phyloP scores from a whole-genome alignment of 495 filamentous ascomycete genomes.

The Xanthoparmelia taractica region DNA sequence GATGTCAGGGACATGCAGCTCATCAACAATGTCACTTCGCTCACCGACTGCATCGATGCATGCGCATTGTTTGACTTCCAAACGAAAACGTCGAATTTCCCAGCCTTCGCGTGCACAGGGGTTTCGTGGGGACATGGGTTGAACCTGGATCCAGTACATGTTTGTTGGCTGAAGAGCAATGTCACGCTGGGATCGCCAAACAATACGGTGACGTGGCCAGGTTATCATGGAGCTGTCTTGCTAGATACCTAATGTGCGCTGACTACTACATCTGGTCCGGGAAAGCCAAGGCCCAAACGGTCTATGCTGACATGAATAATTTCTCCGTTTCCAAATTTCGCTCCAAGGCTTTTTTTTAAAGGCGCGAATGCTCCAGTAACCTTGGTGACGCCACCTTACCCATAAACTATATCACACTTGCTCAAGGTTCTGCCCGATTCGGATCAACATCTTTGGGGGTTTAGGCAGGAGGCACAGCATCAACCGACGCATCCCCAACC shows the following conservation, averaged over 20 bases:
- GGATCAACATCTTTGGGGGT: not conserved
- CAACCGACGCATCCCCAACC: not conserved
- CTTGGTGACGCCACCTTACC: too few relatives aligned
- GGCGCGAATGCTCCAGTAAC: not conserved
- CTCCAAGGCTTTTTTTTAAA: not conserved
- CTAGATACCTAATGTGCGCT: not conserved
- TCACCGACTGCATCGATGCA: not conserved
- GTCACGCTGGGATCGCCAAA: not conserved
- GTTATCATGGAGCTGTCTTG: not conserved
- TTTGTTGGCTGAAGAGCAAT: not conserved
- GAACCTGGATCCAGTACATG: not conserved
- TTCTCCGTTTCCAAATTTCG: not conserved
- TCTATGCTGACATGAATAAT: not conserved
- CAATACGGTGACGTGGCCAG: too few relatives aligned
- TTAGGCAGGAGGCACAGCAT: not conserved
- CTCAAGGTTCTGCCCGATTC: not conserved
- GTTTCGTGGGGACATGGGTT: not conserved
- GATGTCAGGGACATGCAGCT: not conserved
- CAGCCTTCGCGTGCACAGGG: not conserved
- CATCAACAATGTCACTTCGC: not conserved
- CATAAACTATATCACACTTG: not conserved
- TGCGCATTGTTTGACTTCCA: not conserved
- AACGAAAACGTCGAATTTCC: rapidly evolving
- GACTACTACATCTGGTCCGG: not conserved
- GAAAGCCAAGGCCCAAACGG: not conserved